A percentile compares a stretch with the other conserved stretches of the same genome.
Evolutionary conservation across 768 basidiomycete genomes (phyloP).

Genomic region (Porpolomopsis calyptriformis): DNA sequence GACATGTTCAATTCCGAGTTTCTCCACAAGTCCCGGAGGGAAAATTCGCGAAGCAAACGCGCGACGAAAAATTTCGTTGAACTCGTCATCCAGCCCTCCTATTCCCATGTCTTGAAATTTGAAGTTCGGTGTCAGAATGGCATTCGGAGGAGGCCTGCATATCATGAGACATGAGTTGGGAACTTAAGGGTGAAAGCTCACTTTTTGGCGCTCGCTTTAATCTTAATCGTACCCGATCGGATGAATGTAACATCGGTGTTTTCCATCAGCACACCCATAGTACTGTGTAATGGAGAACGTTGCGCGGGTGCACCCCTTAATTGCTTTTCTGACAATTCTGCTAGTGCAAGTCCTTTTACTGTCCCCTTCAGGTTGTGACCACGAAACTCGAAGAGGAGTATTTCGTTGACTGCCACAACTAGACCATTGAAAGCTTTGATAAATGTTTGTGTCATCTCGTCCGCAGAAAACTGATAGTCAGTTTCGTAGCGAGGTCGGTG

Average conservation of each 20-base stretch:
- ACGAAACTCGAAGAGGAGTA: slow-evolving; percentile 79
- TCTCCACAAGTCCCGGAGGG: slow-evolving; percentile 92
- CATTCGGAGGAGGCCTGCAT: slow-evolving; percentile 75
- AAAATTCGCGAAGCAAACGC: slow-evolving; percentile 99
- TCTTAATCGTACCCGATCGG: slow-evolving; percentile 77
- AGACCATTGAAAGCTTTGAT: slow-evolving; percentile 63
- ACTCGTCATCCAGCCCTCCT: slow-evolving; percentile 92
- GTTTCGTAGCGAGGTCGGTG: slow-evolving; percentile 41
- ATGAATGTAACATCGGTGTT: slow-evolving; percentile 87
- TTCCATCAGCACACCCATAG: slow-evolving; percentile 74
- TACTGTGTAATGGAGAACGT: slow-evolving; percentile 16
- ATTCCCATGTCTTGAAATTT: slow-evolving; percentile 99
- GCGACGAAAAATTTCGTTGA: slow-evolving; percentile 92
- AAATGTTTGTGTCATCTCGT: slow-evolving; percentile 74
- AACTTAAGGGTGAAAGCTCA: slow-evolving; percentile 22
- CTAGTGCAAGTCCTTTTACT: slow-evolving; percentile 47
- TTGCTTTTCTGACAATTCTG: slow-evolving; percentile 59
- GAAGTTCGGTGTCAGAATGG: slow-evolving; percentile 95
- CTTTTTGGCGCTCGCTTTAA: slow-evolving; percentile 90
- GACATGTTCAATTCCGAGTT: slow-evolving; percentile 95
- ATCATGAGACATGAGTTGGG: slow-evolving; percentile 1
- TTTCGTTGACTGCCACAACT: slow-evolving; percentile 57
- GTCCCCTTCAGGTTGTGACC: slow-evolving; percentile 69
- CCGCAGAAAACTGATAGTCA: slow-evolving; percentile 68
- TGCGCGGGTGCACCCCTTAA: slow-evolving; percentile 27